A percentile compares a stretch with the other conserved stretches of the same genome.
Conservation (phyloP, 1,284 basidiomycete genomes). For the Microbotryum violaceum region DNA sequence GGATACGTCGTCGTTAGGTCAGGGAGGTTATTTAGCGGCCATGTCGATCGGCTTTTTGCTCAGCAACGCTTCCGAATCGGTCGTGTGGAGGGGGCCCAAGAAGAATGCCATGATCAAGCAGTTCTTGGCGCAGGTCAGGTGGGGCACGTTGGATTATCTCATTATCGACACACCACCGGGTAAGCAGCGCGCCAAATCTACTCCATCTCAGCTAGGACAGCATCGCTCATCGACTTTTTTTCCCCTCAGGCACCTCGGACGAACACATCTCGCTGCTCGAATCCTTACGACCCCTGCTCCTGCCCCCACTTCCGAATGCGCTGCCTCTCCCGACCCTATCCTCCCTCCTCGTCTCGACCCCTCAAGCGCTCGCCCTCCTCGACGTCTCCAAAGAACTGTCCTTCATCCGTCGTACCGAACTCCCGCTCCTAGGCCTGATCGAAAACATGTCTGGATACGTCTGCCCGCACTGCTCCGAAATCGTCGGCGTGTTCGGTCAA, state of each 20-base stretch:
- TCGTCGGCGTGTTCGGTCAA: conserved; percentile 89
- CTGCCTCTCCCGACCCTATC: conserved; percentile 44
- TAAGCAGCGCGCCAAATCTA: conserved; percentile 42
- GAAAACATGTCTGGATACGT: conserved; percentile 99
- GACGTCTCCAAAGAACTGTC: conserved; percentile 94
- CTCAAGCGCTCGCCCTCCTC: conserved; percentile 89
- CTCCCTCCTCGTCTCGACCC: conserved; percentile 87
- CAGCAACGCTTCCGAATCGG: conserved; percentile 68
- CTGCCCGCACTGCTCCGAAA: conserved; percentile 74
- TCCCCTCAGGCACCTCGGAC: conserved; percentile 76
- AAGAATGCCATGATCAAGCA: conserved; percentile 99
- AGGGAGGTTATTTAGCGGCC: conserved; percentile 59
- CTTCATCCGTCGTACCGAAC: conserved; percentile 75
- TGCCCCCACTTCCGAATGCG: conserved; percentile 9
- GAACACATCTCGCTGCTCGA: conserved; percentile 95
- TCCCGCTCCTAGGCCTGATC: conserved; percentile 87
- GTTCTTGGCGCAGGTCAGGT: conserved; percentile 90
- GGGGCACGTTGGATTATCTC: conserved; percentile 93
- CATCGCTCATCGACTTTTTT: background rate
- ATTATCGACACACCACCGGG: conserved; percentile 97
- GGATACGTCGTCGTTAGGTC: conserved; percentile 43
- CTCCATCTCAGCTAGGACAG: conserved; percentile 2
- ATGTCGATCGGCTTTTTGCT: conserved; percentile 97
- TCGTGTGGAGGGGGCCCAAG: conserved; percentile 98
- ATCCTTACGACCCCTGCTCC: conserved; percentile 69